Evolutionary conservation across 805 yeast genomes (phyloP), one percentile per base, ranked within the genome.

Genomic region (Kazachstania bromeliacearum): DNA sequence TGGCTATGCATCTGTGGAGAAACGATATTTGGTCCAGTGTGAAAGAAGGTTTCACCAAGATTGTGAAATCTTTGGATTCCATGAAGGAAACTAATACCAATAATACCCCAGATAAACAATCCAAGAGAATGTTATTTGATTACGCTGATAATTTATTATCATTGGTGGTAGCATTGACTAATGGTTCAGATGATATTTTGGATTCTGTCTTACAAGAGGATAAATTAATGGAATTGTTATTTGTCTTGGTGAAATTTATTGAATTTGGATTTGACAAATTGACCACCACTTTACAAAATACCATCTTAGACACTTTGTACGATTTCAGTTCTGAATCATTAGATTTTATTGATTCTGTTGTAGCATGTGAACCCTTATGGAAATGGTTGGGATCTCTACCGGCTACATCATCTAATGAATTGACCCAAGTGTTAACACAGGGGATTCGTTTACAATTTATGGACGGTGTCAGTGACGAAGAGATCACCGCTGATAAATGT

Each of bases 1-100:
- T 85, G 25, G 75, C 85, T 19, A 71, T 74, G 15, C 75, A 73
- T 55, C 56, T 83, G 36, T 81, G 94, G 83, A 73, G 96, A 53
- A 75, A 76, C 13, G 76, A 81, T 42, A 75, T 89, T 28, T 79
- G 95, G 82, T 65, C 71, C 0, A 60, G 71, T 19, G 67, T 85
- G 28, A 71, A 68, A 32, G 44, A 55, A 4, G 71, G 77, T 2
- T 60, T 84, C 30, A 54, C 55, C 1, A 77, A 77, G 42, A 68
- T 77, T 17, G 54, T 64, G 25, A 55, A 52, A 1, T 73, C 85
- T 0, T 63, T 79, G 30, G 55, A 62, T 17, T 67, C 63, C 41
- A 50, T 72, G 38, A 13, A 27, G 6, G 26, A 39, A 15, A 37
- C 34, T 20, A 20, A 31, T 13, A 4, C 17, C 8, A 27, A 34